These are phyloP conservation scores for Kwoniella pini DNA, from an alignment of 768 basidiomycete species.

Conservation along the genomic window DNA sequence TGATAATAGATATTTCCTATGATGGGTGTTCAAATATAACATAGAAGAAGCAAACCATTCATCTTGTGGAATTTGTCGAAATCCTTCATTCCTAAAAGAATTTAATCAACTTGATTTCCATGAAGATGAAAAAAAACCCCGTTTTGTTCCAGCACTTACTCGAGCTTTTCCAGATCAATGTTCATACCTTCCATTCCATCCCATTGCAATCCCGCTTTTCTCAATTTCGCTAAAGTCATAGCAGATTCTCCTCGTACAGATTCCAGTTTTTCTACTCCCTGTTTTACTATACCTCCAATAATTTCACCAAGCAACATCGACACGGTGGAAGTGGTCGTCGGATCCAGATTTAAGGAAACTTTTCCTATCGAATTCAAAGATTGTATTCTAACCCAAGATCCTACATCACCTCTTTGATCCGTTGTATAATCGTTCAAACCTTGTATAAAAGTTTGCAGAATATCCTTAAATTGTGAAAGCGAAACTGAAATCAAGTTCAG, in stretches of 20 bases:
- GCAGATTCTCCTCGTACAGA: slow-evolving; percentile 80
- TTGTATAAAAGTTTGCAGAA: slow-evolving; percentile 60
- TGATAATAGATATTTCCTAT: slow-evolving; percentile 58
- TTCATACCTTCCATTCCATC: slow-evolving; percentile 4
- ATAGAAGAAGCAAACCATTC: slow-evolving; percentile 34
- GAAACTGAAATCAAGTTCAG: slow-evolving; percentile 1
- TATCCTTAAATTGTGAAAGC: background rate
- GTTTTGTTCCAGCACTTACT: slow-evolving; percentile 24
- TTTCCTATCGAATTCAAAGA: slow-evolving; percentile 65
- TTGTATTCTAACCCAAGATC: slow-evolving; percentile 87
- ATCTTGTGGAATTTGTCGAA: slow-evolving; percentile 34
- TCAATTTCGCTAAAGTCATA: slow-evolving; percentile 8
- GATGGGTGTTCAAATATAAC: slow-evolving; percentile 30
- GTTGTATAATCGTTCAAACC: slow-evolving; percentile 86
- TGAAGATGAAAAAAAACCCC: too few species aligned
- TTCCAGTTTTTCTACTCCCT: slow-evolving; percentile 86
- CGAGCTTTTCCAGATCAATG: slow-evolving; percentile 2
- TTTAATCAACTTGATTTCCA: too few species aligned
- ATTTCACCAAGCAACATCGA: slow-evolving; percentile 28
- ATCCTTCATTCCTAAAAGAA: slow-evolving; percentile 18
- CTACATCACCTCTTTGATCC: slow-evolving; percentile 94
- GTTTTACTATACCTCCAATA: slow-evolving; percentile 71
- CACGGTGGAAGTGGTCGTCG: background rate
- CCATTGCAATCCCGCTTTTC: slow-evolving; percentile 19
- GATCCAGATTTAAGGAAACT: slow-evolving; percentile 7